Evolutionary conservation across 345 rosid genomes (phyloP), one percentile per base, ranked within the genome.

Genomic region (Ceriops decandra): DNA sequence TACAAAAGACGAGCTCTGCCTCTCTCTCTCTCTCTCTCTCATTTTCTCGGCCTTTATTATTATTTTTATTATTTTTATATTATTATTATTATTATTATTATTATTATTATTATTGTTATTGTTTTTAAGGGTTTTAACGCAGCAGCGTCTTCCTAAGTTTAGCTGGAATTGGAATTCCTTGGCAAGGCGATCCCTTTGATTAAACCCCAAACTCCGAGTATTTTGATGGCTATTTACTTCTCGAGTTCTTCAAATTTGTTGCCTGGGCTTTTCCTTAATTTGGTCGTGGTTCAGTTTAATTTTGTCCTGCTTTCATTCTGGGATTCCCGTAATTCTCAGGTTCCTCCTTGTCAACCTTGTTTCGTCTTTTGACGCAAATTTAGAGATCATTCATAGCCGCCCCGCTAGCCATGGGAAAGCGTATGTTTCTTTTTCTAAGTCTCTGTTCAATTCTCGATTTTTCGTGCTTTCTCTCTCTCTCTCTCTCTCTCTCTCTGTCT

Each of bases 221-320:
- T 11, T 79, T 89, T 84, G 69, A 92, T 92, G 97, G 97, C 86
- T 84, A 75, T 26, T 72, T 80, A 80, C 74, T 79, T 82, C 7
- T 7, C 9, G 36, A 33, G 32, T 64, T 76, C 75, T 74, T 87
- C 76, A 60, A 38, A 61, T 69, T 28, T 61, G 22, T 70, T 57
- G 58, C 52, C 52, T 64, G 63, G 70, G 68, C 73, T 69, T 69
- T 78, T 60, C 64, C 72, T 66, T 8, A 16, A 62, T 68, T 74
- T 75, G 24, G 13, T 72, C 65, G 10, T 7, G 36, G 49, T 42
- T 42, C 77, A 30, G 51, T 69, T 81, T 31, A 71, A 70, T 73
- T 78, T 75, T 38, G 9, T 70, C 66, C 72, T 33, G 62, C 68
- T 74, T 60, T 78, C 75, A 33, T 69, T 66, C 7, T 74, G 42